Conservation (phyloP, 345 rosid genomes). For the Eutrema japonicum region DNA sequence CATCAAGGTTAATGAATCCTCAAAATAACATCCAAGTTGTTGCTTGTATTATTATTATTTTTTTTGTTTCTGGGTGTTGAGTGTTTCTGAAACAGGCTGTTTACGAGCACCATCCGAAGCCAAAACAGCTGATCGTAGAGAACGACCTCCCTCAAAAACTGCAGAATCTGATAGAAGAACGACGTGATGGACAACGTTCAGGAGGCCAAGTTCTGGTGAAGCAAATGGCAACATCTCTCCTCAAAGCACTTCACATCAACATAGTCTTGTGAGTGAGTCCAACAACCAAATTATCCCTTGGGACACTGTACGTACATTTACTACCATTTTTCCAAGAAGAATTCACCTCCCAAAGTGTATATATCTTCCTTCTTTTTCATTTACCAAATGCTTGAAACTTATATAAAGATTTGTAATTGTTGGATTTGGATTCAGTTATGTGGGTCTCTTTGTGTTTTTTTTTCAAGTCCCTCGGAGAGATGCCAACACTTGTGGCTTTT, state of each 20-base stretch:
- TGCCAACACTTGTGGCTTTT: slow-evolving; percentile 10
- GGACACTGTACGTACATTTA: slow-evolving; percentile 14
- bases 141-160: slow-evolving; percentile 87
- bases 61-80: neutral
- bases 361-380: neutral
- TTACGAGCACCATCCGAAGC: slow-evolving; percentile 97
- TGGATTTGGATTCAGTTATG: slow-evolving; percentile 10
- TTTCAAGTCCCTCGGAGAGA: neutral
- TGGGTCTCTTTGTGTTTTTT: slow-evolving; percentile 26
- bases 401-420: slow-evolving; percentile 24
- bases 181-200: slow-evolving; percentile 93
- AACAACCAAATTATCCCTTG: neutral
- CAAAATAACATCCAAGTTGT: neutral
- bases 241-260: slow-evolving; percentile 93
- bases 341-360: neutral
- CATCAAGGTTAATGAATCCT: slow-evolving; percentile 65
- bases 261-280: slow-evolving; percentile 77
- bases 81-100: slow-evolving; percentile 64
- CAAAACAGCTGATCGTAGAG: slow-evolving; percentile 96
- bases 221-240: slow-evolving; percentile 97
- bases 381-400: neutral
- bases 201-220: slow-evolving; percentile 98
- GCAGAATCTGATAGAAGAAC: slow-evolving; percentile 86
- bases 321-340: slow-evolving; percentile 26
- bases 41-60: neutral